Base-by-base conservation (phyloP, 805 yeast species). In the Hermanozyma aechmeae region DNA sequence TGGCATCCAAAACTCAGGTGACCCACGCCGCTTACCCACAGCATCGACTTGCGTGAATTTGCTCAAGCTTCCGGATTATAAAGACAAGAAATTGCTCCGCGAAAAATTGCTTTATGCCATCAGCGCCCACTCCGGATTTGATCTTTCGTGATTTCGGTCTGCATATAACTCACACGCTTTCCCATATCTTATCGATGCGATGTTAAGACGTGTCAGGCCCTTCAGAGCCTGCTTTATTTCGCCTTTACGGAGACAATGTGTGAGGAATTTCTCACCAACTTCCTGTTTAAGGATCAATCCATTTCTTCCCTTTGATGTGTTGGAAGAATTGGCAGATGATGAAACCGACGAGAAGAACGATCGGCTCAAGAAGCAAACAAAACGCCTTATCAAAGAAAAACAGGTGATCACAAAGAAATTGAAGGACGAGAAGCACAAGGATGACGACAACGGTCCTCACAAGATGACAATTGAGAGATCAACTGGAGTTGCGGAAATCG, bases 11-110 rank as follows among this genome's bases (percentile, higher is more conserved):
- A 76, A 76, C 39, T 67, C 78, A 0, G 92, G 89, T 0, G 63
- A 61, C 2, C 6, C 10, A 5, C 10, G 5, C 11, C 58, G 93
- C 17, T 58, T 92, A 23, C 98, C 98, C 0, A 84, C 96, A 0
- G 81, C 97, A 0, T 76, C 96, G 0, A 92, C 98, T 0, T 92
- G 98, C 62, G 83, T 86, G 17, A 92, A 92, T 47, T 54, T 92
- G 33, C 59, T 92, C 36, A 86, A 80, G 45, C 53, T 92, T 16
- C 98, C 98, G 0, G 80, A 86, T 48, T 92, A 92, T 51, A 56
- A 61, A 39, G 59, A 39, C 21, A 42, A 37, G 10, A 6, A 4
- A 12, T 73, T 77, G 3, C 55, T 92, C 24, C 65, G 65, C 32
- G 56, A 67, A 24, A 87, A 86, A 50, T 53, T 89, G 30, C 48